Base-by-base conservation (phyloP, 2,329 filamentous ascomycete genomes). In the Trichoderma brevicompactum region DNA sequence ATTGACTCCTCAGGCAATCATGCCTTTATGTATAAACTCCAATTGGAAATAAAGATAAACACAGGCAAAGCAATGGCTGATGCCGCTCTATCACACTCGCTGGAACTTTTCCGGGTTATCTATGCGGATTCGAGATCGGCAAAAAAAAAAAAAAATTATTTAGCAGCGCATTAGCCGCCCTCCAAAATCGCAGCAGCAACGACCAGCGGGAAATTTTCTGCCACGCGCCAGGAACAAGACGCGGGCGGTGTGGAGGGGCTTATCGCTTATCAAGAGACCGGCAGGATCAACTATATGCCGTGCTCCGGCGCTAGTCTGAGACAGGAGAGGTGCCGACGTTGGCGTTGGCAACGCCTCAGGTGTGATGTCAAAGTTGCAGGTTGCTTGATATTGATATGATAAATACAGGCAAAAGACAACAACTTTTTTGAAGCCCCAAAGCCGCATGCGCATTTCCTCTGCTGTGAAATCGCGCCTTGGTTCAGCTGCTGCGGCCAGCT, bases 181-280 rank as follows among this genome's bases (percentile, higher is more conserved):
- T n/a, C 28, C 48, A 50, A 10, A 34, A 7, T 32, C 23, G 7
- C 46, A 54, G 10, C 12, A 9, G 15, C 9, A 23, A 54, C 13
- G 34, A n/a, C 46, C 17, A 40, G 13, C 12, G 23, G 15, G 52
- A 62, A 61, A 54, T 43, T 52, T 66, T 63, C 59, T 62, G 59
- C 59, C 59, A 53, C 46, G 40, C 49, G 28, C 48, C 61, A 67
- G 61, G 58, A 65, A 65, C 61, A 61, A 32, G 17, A 32, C 41
- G 53, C 44, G 46, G 67, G 65, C 65, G 54, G 66, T 59, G 63
- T 49, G 34, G 32, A 58, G 53, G 46, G 50, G 44, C 64, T 67
- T 70, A 70, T 69, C 68, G 53, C 19, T 58, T 67, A 70, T 70
- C 69, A 17, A 40, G 58, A 65, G 19, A 5, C 17, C 23, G 8